Conservation (phyloP, 331 rosid genomes). For the Prunus yedoensis region DNA sequence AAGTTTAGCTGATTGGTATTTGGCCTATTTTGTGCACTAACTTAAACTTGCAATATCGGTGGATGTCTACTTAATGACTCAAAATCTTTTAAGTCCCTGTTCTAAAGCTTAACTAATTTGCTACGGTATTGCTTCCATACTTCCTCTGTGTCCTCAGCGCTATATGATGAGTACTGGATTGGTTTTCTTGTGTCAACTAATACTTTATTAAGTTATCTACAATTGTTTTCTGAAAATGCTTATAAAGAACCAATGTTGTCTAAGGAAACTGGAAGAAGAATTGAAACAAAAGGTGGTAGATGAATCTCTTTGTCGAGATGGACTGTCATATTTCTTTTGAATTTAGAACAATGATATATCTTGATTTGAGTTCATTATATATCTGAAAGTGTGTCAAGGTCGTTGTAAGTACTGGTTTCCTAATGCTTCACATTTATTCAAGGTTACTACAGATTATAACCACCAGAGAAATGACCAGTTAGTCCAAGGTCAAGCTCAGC, state of each 20-base stretch:
- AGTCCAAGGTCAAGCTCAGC: constrained; percentile 50
- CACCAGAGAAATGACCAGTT: constrained; percentile 47
- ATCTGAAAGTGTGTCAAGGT: not conserved
- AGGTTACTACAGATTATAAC: constrained; percentile 73
- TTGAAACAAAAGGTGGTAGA: not conserved
- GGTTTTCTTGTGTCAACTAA: constrained; percentile 18
- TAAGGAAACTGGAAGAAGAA: not conserved
- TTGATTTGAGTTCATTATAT: not conserved
- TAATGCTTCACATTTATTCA: constrained; percentile 50
- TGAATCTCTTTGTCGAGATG: not conserved
- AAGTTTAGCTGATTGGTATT: not conserved
- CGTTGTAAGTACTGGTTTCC: constrained; percentile 17
- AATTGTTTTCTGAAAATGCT: not conserved
- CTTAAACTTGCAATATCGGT: not conserved
- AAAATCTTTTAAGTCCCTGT: not conserved
- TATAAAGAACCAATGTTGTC: not conserved
- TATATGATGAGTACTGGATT: constrained; percentile 8
- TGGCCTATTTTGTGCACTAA: not conserved
- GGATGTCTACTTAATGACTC: not conserved
- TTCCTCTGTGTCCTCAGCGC: constrained; percentile 9
- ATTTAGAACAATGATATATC: not conserved
- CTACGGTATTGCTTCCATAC: not conserved
- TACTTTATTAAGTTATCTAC: constrained; percentile 7
- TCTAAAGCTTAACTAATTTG: constrained; percentile 10
- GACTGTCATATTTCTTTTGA: not conserved